Base-by-base conservation (phyloP, 73 alveolate species). In the Stentor coeruleus region DNA sequence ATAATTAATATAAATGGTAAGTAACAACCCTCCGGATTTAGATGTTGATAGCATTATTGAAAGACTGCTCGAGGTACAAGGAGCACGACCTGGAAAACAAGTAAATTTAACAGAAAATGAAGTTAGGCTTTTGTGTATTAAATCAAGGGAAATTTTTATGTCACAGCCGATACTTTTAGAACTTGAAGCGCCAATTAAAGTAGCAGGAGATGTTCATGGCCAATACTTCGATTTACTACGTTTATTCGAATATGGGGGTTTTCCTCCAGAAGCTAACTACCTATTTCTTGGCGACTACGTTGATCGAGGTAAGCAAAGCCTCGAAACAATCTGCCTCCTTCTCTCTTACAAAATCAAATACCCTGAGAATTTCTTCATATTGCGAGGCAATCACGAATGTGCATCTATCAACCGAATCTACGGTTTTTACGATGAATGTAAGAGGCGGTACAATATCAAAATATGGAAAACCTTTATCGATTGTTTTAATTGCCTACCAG, bases 351-450 rank as follows among this genome's bases (percentile, higher is more conserved):
- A 91, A 88, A 85, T 92, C 35, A 92, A 92, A 82, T 92, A 86
- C 89, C 98, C 98, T 2, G 98, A 93, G 87, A 91, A 93, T 76
- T 91, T 93, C 87, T 93, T 91, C 82, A 59, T 93, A 81, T 88
- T 92, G 83, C 87, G 98, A 66, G 98, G 98, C 14, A 91, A 91
- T 87, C 98, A 96, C 92, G 99, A 96, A 90, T 95, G 99, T 81
- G 97, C 99, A 39, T 95, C 99, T 30, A 96, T 96, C 82, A 96
- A 95, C 88, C 90, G 98, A 60, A 95, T 93, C 59, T 96, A 96
- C 83, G 99, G 99, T 28, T 96, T 96, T 90, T 96, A 96, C 88
- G 99, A 96, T 89, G 99, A 96, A 84, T 96, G 99, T 90, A 96
- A 91, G 36, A 87, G 98, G 74, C 83, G 99, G 41, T 95, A 95